phyloP scores from a whole-genome alignment of 768 basidiomycete species.

The Tricholoma hemisulphureum region DNA sequence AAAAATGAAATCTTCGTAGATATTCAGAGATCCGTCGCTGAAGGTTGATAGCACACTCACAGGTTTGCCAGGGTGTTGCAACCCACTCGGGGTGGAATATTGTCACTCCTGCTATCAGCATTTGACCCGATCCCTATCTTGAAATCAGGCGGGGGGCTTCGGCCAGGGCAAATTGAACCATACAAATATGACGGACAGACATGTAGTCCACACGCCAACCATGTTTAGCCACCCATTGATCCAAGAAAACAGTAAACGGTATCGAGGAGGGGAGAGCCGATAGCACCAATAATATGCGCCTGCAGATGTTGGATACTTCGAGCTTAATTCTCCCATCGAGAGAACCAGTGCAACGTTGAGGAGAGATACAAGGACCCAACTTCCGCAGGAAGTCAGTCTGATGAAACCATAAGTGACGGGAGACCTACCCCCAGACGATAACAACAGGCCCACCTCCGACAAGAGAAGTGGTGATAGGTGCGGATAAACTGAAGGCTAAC shows the following conservation, averaged over 20 bases:
- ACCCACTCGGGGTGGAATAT: conserved; percentile 61
- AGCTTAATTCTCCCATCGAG: conserved; percentile 58
- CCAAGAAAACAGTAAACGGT: conserved; percentile 55
- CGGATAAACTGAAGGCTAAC: conserved; percentile 53
- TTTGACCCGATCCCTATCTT: conserved; percentile 51
- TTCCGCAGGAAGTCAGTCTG: conserved; percentile 13
- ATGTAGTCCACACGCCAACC: conserved; percentile 68
- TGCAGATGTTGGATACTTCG: conserved; percentile 60
- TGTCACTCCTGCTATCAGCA: conserved; percentile 56
- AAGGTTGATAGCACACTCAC: conserved; percentile 25
- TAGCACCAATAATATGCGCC: conserved; percentile 70
- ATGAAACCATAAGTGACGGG: neutral
- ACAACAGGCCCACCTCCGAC: conserved; percentile 54
- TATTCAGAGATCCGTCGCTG: neutral
- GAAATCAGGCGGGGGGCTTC: neutral
- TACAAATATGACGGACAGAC: conserved; percentile 66
- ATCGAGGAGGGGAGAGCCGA: conserved; percentile 51
- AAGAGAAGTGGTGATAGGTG: conserved; percentile 56
- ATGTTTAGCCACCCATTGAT: conserved; percentile 69
- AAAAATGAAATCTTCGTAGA: conserved; percentile 49
- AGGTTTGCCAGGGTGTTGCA: conserved; percentile 59
- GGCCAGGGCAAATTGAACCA: neutral
- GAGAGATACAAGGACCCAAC: conserved; percentile 51
- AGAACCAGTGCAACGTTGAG: conserved; percentile 48
- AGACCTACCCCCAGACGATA: conserved; percentile 55